These are phyloP conservation scores for Brassica cretica DNA, from an alignment of 345 rosid genomes.

Conservation along the genomic window DNA sequence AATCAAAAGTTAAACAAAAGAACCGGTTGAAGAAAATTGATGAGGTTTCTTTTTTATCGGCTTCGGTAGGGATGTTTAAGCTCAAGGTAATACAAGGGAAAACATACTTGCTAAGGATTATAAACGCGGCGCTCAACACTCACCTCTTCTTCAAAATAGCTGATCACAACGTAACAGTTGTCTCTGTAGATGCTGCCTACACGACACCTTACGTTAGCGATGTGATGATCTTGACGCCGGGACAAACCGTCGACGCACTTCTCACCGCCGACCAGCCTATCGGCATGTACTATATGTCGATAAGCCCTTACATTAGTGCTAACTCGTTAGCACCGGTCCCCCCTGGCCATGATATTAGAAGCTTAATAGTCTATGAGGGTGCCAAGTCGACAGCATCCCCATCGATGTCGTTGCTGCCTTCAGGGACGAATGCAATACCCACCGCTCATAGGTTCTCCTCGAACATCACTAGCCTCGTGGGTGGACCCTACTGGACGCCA, in stretches of 20 bases:
- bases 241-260: conserved; percentile 66
- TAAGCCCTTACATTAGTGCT: conserved; percentile 53
- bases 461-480: conserved; percentile 45
- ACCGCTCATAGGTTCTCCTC: conserved; percentile 61
- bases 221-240: conserved; percentile 60
- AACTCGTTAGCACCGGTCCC: not conserved
- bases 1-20: not conserved
- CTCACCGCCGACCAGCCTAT: conserved; percentile 54
- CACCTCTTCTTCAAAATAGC: conserved; percentile 84
- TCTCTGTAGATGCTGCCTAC: conserved; percentile 67
- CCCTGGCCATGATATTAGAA: conserved; percentile 40
- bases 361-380: not conserved
- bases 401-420: conserved; percentile 52
- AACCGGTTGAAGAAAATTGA: not conserved
- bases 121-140: conserved; percentile 82
- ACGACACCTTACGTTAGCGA: conserved; percentile 58
- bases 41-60: not conserved
- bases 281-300: conserved; percentile 71
- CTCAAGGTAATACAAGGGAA: conserved; percentile 59
- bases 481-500: conserved; percentile 63
- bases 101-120: conserved; percentile 69
- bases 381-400: conserved; percentile 23
- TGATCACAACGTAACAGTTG: conserved; percentile 67
- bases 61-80: conserved; percentile 48
- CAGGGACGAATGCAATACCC: conserved; percentile 43